Evolutionary conservation across 108 stramenopile species (phyloP).

Genomic region (Cyclotella distinguenda): DNA sequence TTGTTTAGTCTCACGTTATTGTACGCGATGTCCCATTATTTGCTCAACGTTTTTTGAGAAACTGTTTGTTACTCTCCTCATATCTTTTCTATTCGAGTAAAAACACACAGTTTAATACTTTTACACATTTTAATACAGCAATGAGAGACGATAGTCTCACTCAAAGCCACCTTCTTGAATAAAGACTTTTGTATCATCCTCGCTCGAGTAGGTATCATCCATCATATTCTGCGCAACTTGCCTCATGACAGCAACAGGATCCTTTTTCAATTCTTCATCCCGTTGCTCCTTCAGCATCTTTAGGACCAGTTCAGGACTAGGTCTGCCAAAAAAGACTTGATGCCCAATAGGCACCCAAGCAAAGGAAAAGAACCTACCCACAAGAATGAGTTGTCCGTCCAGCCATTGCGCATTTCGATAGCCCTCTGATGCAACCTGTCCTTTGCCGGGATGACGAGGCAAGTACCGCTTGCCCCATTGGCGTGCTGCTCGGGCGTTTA

Average conservation of each 20-base stretch:
- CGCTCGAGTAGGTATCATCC: constrained; percentile 35
- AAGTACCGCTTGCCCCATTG: constrained; percentile 74
- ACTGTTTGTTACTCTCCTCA: no score
- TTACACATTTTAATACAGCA: no score
- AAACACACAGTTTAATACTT: no score
- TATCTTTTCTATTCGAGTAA: no score
- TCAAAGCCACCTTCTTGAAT: constrained; percentile 22
- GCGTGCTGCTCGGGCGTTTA: constrained; percentile 54
- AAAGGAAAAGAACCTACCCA: constrained; percentile 71
- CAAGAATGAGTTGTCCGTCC: constrained; percentile 77
- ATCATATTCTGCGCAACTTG: constrained; percentile 14
- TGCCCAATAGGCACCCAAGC: constrained; percentile 78
- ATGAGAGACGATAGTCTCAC: background rate
- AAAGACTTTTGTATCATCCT: constrained; percentile 13
- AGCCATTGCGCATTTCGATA: constrained; percentile 59
- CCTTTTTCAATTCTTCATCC: constrained; percentile 21
- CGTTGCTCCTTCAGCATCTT: constrained; percentile 53
- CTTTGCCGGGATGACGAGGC: constrained; percentile 58
- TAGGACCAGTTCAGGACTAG: constrained; percentile 59
- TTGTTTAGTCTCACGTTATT: no score
- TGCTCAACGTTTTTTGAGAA: no score
- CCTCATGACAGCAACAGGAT: constrained; percentile 21
- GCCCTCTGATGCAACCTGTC: constrained; percentile 72
- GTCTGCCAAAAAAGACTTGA: constrained; percentile 82
- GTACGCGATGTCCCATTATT: no score